phyloP scores from a whole-genome alignment of 176 grass and related monocot species.

The Eragrostis curvula region DNA sequence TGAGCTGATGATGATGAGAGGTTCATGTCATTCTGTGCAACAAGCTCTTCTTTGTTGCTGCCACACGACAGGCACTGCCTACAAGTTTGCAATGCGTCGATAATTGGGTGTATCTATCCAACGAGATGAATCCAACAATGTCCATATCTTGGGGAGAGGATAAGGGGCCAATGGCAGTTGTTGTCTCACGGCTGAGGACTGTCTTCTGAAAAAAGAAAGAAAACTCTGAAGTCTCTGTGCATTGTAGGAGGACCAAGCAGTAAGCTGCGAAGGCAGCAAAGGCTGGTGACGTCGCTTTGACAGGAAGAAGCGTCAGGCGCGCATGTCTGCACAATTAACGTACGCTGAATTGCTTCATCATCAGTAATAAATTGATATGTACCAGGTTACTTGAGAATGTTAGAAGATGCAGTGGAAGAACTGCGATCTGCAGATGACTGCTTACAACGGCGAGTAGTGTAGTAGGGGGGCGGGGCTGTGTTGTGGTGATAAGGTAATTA shows the following conservation, averaged over 20 bases:
- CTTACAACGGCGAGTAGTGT: background rate
- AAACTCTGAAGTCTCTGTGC: background rate
- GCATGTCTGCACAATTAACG: conserved; percentile 11
- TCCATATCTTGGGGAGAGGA: conserved; percentile 2
- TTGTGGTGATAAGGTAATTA: conserved; percentile 10
- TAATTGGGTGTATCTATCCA: conserved; percentile 24
- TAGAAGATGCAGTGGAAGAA: background rate
- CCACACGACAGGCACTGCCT: background rate
- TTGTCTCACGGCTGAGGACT: conserved; percentile 28
- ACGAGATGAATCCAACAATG: conserved; percentile 19
- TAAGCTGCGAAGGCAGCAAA: conserved; percentile 44
- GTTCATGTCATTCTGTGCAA: conserved; percentile 17
- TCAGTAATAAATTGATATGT: too few species aligned
- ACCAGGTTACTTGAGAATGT: background rate
- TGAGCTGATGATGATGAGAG: background rate
- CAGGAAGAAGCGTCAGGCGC: conserved; percentile 41
- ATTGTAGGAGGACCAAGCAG: conserved; percentile 44
- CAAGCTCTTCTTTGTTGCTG: conserved; percentile 9
- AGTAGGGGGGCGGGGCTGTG: too few species aligned
- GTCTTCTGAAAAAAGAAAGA: conserved; percentile 7
- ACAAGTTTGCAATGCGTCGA: conserved; percentile 19
- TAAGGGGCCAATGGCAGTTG: conserved; percentile 28
- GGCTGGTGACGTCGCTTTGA: conserved; percentile 39
- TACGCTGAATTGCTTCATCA: too few species aligned
- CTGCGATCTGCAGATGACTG: background rate